phyloP scores from a whole-genome alignment of 345 rosid species.

The Dimocarpus longan region DNA sequence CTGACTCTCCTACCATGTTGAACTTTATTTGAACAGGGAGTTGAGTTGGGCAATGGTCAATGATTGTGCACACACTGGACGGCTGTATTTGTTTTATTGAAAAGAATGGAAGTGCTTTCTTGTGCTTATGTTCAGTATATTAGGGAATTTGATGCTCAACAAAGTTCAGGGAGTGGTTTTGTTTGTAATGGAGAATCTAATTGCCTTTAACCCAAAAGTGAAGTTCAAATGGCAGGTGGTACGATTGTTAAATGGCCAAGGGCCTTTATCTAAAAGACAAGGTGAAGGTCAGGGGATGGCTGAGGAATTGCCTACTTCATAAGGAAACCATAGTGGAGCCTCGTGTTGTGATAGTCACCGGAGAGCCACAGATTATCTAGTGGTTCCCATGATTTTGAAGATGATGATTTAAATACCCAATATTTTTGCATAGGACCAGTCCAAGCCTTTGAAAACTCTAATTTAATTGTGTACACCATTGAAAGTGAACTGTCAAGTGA shows the following conservation, averaged over 20 bases:
- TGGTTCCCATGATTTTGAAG: conserved; percentile 56
- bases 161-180: conserved; percentile 34
- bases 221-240: conserved; percentile 40
- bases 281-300: conserved; percentile 37
- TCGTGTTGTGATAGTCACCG: conserved; percentile 46
- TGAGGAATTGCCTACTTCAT: conserved; percentile 39
- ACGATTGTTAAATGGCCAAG: conserved; percentile 39
- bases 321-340: conserved; percentile 41
- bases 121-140: conserved; percentile 52
- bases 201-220: conserved; percentile 34
- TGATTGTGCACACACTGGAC: conserved; percentile 20
- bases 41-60: conserved; percentile 20
- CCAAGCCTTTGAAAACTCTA: conserved; percentile 46
- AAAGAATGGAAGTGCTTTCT: conserved; percentile 61
- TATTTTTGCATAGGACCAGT: conserved; percentile 37
- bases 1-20: conserved; percentile 20
- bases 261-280: conserved; percentile 30
- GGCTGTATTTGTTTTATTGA: conserved; percentile 20
- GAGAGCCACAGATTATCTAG: conserved; percentile 48
- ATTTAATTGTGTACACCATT: conserved; percentile 46
- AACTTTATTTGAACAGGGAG: conserved; percentile 35
- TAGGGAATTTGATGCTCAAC: conserved; percentile 49
- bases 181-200: conserved; percentile 38
- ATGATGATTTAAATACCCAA: conserved; percentile 45
- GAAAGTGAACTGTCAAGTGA: conserved; percentile 52